phyloP scores from a whole-genome alignment of 768 basidiomycete species.

The Tricholomella constricta region DNA sequence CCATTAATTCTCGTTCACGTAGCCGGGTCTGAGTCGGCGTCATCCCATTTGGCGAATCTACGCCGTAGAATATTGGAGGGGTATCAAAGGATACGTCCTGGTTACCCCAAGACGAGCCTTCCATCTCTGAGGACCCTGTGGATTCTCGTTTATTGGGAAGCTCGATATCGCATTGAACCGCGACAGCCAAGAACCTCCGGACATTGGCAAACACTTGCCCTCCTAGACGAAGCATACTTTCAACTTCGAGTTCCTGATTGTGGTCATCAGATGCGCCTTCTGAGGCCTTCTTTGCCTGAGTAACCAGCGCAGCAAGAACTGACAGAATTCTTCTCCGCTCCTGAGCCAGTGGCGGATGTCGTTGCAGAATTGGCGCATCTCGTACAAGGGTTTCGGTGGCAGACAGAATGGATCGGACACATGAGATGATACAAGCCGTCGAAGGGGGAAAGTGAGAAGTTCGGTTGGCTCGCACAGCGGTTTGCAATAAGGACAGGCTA shows the following conservation, averaged over 20 bases:
- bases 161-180: conserved; percentile 72
- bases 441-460: conserved; percentile 89
- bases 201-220: conserved; percentile 82
- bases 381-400: conserved; percentile 83
- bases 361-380: conserved; percentile 72
- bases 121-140: conserved; percentile 30
- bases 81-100: conserved; percentile 32
- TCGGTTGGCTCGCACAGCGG: conserved; percentile 77
- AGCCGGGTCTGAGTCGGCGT: conserved; percentile 38
- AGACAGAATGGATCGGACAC: conserved; percentile 84
- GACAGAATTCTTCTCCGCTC: conserved; percentile 84
- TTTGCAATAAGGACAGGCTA: conserved; percentile 83
- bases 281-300: conserved; percentile 71
- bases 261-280: conserved; percentile 50
- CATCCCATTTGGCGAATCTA: conserved; percentile 30
- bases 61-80: conserved; percentile 25
- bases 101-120: conserved; percentile 30
- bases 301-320: conserved; percentile 79
- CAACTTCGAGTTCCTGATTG: conserved; percentile 56
- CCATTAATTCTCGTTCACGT: conserved; percentile 22
- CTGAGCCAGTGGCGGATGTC: conserved; percentile 64
- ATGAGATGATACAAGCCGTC: conserved; percentile 92
- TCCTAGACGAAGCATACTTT: conserved; percentile 78
- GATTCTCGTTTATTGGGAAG: conserved; percentile 54
- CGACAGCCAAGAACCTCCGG: conserved; percentile 75